A percentile compares a stretch with the other conserved stretches of the same genome.
Evolutionary conservation across 2,329 filamentous ascomycete genomes (phyloP).

Genomic region (Curvularia hawaiiensis): DNA sequence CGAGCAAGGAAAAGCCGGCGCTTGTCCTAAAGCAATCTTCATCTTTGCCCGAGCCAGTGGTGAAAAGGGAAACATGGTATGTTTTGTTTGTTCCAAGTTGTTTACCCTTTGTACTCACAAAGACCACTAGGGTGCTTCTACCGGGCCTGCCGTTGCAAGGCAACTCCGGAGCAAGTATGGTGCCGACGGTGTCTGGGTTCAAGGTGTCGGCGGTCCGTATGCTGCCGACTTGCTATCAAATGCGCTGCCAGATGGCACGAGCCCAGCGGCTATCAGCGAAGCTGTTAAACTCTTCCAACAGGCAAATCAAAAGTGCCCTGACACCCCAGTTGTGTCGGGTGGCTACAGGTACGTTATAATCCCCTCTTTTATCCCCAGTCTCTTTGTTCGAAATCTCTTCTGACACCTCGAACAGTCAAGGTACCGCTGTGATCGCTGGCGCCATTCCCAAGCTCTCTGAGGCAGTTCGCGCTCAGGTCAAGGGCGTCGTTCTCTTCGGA

Average conservation of each 20-base stretch:
- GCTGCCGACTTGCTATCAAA: conserved; percentile 43
- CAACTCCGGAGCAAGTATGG: conserved; percentile 32
- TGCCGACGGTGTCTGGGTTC: conserved; percentile 32
- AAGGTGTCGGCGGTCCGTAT: conserved; percentile 46
- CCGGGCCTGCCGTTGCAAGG: conserved; percentile 28
- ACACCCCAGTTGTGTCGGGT: conserved; percentile 46
- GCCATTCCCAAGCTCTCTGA: conserved; percentile 37
- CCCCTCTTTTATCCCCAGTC: neutral
- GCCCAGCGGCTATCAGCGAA: conserved; percentile 39
- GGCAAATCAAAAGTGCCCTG: conserved; percentile 47
- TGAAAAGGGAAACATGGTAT: conserved; percentile 37
- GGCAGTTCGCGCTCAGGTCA: conserved; percentile 37
- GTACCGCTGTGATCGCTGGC: conserved; percentile 47
- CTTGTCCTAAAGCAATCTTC: conserved; percentile 35
- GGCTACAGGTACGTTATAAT: conserved; percentile 46
- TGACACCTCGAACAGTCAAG: conserved; percentile 39
- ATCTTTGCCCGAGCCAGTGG: conserved; percentile 36
- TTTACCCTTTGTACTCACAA: neutral
- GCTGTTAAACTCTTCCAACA: conserved; percentile 45
- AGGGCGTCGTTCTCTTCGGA: conserved; percentile 49
- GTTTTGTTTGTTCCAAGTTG: neutral
- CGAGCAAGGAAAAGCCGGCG: conserved; percentile 21
- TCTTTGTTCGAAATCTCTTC: neutral
- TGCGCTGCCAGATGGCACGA: conserved; percentile 39
- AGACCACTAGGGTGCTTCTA: conserved; percentile 21